These are phyloP conservation scores for Myriosclerotinia scirpicola DNA, from an alignment of 2,329 filamentous ascomycete species.

Conservation along the genomic window DNA sequence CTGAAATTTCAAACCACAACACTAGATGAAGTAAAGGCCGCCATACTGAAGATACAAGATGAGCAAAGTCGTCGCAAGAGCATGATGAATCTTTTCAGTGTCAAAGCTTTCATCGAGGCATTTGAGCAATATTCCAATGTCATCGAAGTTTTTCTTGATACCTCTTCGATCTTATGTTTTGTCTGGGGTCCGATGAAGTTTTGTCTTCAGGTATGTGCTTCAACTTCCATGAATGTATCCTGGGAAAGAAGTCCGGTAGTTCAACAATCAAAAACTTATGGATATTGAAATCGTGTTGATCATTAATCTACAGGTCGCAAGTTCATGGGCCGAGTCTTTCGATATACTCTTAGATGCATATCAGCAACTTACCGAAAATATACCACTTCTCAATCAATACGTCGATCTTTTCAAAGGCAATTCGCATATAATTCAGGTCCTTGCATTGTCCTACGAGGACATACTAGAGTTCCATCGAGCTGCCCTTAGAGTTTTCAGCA, in stretches of 20 bases:
- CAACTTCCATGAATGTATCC: background rate
- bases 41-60: conserved; percentile 36
- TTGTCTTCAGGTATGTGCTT: conserved; percentile 36
- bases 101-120: conserved; percentile 40
- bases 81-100: conserved; percentile 38
- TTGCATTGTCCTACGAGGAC: conserved; percentile 43
- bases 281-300: too few species aligned
- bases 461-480: conserved; percentile 44
- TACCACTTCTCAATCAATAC: conserved; percentile 43
- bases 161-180: conserved; percentile 40
- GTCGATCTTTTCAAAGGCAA: conserved; percentile 38
- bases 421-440: conserved; percentile 38
- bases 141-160: conserved; percentile 43
- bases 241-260: too few species aligned
- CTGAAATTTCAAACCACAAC: conserved; percentile 30
- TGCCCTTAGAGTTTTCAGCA: conserved; percentile 39
- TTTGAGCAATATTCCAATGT: conserved; percentile 44
- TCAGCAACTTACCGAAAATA: conserved; percentile 43
- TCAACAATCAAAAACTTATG: too few species aligned
- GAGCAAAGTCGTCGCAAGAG: conserved; percentile 34
- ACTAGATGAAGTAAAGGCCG: conserved; percentile 31
- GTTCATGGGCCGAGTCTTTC: conserved; percentile 41
- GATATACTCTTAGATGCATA: conserved; percentile 44
- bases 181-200: conserved; percentile 45
- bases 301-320: conserved; percentile 35